These are phyloP conservation scores for Calocybe gangraenosa DNA, from an alignment of 768 basidiomycete genomes.

Conservation along the genomic window DNA sequence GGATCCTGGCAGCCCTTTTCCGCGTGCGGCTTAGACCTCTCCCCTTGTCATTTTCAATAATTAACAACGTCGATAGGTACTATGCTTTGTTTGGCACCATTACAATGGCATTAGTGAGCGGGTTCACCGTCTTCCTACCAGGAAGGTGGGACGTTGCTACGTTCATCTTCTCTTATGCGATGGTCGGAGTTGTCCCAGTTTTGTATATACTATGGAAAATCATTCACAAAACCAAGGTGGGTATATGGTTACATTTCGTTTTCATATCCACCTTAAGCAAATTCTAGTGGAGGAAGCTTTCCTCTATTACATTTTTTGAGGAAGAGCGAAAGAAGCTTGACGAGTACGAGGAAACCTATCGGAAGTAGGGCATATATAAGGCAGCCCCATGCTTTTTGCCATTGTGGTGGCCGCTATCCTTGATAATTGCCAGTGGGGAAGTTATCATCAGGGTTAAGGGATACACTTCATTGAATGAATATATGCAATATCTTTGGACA, in stretches of 20 bases:
- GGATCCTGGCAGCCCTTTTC: conserved; percentile 49
- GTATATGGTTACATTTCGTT: conserved; percentile 3
- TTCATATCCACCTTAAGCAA: not conserved
- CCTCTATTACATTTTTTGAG: conserved; percentile 41
- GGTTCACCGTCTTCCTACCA: conserved; percentile 49
- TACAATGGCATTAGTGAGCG: conserved; percentile 44
- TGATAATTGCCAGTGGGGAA: no score
- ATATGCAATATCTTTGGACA: no score
- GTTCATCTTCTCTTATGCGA: conserved; percentile 47
- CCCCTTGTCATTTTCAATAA: not conserved
- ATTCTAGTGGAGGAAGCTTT: conserved; percentile 34
- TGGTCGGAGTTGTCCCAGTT: conserved; percentile 38
- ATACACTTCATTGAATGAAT: no score
- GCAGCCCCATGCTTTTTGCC: no score
- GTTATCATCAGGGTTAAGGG: no score
- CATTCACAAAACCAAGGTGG: conserved; percentile 34
- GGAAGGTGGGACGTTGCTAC: conserved; percentile 43
- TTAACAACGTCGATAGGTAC: conserved; percentile 27
- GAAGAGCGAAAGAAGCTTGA: conserved; percentile 39
- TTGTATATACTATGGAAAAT: conserved; percentile 45
- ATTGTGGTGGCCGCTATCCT: no score
- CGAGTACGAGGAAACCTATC: conserved; percentile 35
- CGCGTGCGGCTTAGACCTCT: conserved; percentile 27
- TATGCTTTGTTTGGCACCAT: conserved; percentile 41
- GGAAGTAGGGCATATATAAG: no score